phyloP scores from a whole-genome alignment of 2,329 filamentous ascomycete species.

The Penicillium concentricum region DNA sequence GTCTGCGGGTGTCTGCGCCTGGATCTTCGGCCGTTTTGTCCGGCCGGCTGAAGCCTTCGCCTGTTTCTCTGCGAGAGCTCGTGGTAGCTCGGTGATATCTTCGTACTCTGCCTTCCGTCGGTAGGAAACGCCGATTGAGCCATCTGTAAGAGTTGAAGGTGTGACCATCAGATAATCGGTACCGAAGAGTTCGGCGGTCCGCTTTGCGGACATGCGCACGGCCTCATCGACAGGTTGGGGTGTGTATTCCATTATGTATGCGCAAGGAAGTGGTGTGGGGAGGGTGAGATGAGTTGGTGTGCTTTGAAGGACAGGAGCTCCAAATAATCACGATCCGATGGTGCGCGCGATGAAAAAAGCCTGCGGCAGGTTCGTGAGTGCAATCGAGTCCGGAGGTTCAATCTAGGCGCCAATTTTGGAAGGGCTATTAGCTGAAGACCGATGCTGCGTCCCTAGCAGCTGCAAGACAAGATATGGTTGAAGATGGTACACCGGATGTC shows the following conservation, averaged over 20 bases:
- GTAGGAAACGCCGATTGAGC: constrained; percentile 47
- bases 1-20: constrained; percentile 53
- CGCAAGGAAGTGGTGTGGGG: neutral
- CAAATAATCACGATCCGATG: neutral
- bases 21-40: constrained; percentile 60
- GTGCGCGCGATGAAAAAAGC: constrained; percentile 23
- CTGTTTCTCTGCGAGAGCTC: constrained; percentile 75
- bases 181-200: constrained; percentile 49
- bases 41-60: constrained; percentile 63
- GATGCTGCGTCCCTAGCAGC: neutral
- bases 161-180: constrained; percentile 47
- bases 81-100: constrained; percentile 72
- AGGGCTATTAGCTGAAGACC: neutral
- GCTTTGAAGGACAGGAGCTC: constrained; percentile 2
- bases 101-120: constrained; percentile 66
- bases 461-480: neutral
- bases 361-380: constrained; percentile 8
- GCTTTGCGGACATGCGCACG: constrained; percentile 45
- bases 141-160: constrained; percentile 43
- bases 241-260: constrained; percentile 33
- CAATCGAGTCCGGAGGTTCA: neutral
- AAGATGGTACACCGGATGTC: constrained; percentile 1
- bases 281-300: neutral
- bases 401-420: neutral
- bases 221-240: constrained; percentile 36